A percentile compares a stretch with the other conserved stretches of the same genome.
Conservation (phyloP, 495 filamentous ascomycete species). For the Coniosporium apollinis region DNA sequence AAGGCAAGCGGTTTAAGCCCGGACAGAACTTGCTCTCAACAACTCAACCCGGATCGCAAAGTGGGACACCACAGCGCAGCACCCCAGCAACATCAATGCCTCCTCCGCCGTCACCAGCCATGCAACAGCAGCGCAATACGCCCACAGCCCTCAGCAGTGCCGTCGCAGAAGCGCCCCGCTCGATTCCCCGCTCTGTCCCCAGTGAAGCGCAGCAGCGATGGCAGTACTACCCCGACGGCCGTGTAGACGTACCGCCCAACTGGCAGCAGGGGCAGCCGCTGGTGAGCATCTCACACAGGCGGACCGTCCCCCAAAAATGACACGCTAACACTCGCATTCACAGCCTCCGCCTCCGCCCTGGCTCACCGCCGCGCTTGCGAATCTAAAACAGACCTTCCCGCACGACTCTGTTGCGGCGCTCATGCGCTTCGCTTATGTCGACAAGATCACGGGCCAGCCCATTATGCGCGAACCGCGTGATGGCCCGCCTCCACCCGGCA, state of each 20-base stretch:
- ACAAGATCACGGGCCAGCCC: conserved; percentile 42
- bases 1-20: too few relatives aligned
- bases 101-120: conserved; percentile 31
- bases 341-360: conserved; percentile 68
- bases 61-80: conserved; percentile 15
- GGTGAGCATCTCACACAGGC: conserved; percentile 9
- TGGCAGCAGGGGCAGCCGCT: conserved; percentile 2
- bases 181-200: too few relatives aligned
- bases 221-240: conserved; percentile 14
- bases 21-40: too few relatives aligned
- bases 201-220: too few relatives aligned
- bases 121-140: conserved; percentile 6
- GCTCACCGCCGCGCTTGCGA: conserved; percentile 49
- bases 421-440: conserved; percentile 73
- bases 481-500: conserved; percentile 29
- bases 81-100: conserved; percentile 33
- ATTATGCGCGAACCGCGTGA: conserved; percentile 32
- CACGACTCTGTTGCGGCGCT: conserved; percentile 66
- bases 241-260: conserved; percentile 13
- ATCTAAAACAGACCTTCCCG: conserved; percentile 47
- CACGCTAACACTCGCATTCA: conserved; percentile 2
- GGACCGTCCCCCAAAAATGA: neutral
- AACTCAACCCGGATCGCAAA: too few relatives aligned
- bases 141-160: conserved; percentile 9
- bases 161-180: too few relatives aligned